Conservation (phyloP, 202 grass and related monocot species). For the Saccharum hybrid region DNA sequence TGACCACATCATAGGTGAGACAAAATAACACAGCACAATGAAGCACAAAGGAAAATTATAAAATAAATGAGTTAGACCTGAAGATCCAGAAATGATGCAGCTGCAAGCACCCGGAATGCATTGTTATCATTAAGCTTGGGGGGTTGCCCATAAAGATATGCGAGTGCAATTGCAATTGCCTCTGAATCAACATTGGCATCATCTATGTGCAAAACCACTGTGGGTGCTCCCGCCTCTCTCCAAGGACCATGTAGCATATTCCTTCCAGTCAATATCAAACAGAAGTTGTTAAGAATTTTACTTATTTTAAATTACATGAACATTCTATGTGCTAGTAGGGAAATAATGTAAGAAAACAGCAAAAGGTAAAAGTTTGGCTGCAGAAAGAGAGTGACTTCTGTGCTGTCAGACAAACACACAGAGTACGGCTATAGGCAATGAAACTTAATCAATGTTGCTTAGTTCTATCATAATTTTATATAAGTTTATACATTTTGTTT, state of each 20-base stretch:
- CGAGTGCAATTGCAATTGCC: conserved; percentile 73
- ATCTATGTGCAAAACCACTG: conserved; percentile 79
- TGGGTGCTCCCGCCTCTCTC: conserved; percentile 90
- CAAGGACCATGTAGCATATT: conserved; percentile 99
- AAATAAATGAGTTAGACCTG: conserved; percentile 57
- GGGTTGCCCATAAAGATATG: conserved; percentile 87
- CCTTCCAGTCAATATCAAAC: conserved; percentile 51
- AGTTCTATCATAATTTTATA: neutral
- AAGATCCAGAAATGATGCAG: conserved; percentile 96
- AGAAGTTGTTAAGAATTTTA: conserved; percentile 16
- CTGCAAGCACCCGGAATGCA: conserved; percentile 86
- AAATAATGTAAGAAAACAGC: neutral
- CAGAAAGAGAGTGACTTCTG: neutral
- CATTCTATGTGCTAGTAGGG: neutral
- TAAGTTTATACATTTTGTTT: neutral
- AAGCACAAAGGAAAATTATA: conserved; percentile 12
- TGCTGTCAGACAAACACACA: neutral
- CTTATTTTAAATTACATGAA: neutral
- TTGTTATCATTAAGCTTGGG: conserved; percentile 93
- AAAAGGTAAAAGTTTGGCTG: conserved; percentile 9
- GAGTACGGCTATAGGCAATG: neutral
- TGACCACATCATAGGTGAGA: conserved; percentile 41
- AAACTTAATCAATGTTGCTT: neutral
- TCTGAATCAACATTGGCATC: conserved; percentile 95
- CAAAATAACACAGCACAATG: conserved; percentile 10